A percentile compares a stretch with the other conserved stretches of the same genome.
Conservation (phyloP, 768 basidiomycete genomes). For the Mycena crocata region DNA sequence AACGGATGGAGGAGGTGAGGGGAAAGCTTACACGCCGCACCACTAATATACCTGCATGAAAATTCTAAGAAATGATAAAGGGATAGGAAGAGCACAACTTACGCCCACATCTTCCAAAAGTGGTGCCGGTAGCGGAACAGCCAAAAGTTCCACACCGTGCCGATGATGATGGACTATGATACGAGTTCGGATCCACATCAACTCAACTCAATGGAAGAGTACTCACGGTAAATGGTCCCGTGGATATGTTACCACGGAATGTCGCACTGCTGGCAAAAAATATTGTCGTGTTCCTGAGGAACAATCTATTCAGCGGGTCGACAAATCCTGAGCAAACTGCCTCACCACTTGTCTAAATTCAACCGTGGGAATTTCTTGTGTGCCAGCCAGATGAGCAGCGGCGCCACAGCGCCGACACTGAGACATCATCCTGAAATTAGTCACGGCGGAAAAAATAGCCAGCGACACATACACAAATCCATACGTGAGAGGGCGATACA, state of each 20-base stretch:
- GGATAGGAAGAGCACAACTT: background rate
- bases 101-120: conserved; percentile 6
- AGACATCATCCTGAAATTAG: background rate
- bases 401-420: background rate
- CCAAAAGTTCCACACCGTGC: background rate
- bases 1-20: background rate
- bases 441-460: background rate
- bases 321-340: background rate
- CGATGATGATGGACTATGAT: background rate
- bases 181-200: background rate
- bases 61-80: background rate
- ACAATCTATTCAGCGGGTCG: background rate
- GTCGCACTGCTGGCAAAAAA: conserved; percentile 1
- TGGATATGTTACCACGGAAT: background rate
- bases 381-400: background rate
- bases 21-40: background rate
- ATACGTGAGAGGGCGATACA: background rate
- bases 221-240: background rate
- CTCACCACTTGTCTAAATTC: background rate
- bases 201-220: background rate
- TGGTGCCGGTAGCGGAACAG: background rate
- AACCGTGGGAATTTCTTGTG: background rate
- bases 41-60: background rate
- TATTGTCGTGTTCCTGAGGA: background rate
- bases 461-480: background rate